These are phyloP conservation scores for Hydnum rufescens DNA, from an alignment of 768 basidiomycete species.

Conservation along the genomic window DNA sequence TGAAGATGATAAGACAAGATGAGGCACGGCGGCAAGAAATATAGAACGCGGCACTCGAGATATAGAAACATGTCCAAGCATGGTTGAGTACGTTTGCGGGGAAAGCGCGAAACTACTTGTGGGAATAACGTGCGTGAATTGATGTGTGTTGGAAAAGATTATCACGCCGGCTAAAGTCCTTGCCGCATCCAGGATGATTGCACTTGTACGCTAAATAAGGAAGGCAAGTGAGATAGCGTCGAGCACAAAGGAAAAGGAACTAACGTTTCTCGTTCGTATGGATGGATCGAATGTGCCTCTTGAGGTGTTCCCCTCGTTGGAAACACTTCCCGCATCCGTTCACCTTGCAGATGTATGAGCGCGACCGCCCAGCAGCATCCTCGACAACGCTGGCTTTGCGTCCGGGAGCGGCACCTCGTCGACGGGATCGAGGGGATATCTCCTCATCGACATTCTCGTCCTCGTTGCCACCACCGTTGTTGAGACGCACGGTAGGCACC, in stretches of 20 bases:
- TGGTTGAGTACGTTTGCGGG: background rate
- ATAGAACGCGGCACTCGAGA: background rate
- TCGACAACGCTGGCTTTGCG: background rate
- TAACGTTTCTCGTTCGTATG: conserved; percentile 86
- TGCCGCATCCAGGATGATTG: conserved; percentile 43
- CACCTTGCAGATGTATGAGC: conserved; percentile 57
- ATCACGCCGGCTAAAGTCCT: conserved; percentile 59
- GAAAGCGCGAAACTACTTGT: background rate
- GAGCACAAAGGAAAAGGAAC: conserved; percentile 16
- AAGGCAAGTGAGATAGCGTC: background rate
- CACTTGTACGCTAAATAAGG: conserved; percentile 43
- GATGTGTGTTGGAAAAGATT: conserved; percentile 64
- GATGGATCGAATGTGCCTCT: conserved; percentile 72
- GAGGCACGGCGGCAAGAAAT: background rate
- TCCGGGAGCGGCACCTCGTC: background rate
- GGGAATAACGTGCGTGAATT: conserved; percentile 26
- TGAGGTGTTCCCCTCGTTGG: conserved; percentile 73
- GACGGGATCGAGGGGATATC: background rate
- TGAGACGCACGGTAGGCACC: conserved; percentile 1
- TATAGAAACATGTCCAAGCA: background rate
- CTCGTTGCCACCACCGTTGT: background rate
- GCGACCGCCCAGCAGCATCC: conserved; percentile 1
- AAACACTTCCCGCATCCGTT: conserved; percentile 77
- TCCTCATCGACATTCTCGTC: background rate
- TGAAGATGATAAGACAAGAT: background rate